phyloP scores from a whole-genome alignment of 1,284 basidiomycete species.

The Cutaneotrichosporon curvatum region DNA sequence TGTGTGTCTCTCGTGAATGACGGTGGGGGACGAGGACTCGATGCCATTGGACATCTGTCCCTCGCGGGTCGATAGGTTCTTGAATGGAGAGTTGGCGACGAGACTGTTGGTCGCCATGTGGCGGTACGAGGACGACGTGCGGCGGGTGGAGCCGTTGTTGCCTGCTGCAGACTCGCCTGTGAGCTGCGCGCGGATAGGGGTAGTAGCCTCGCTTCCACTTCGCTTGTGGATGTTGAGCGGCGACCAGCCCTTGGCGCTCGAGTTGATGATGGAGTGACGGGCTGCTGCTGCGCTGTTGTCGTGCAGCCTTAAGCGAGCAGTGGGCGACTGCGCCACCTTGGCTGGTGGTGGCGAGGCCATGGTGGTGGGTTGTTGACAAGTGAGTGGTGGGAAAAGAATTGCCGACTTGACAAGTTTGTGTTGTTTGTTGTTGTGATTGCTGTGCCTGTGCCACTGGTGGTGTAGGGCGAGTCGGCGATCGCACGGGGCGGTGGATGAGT shows the following conservation, averaged over 20 bases:
- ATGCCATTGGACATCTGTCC: conserved; percentile 21
- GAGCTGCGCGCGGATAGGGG: conserved; percentile 21
- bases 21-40: conserved; percentile 18
- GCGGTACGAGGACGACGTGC: conserved; percentile 73
- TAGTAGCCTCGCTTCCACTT: conserved; percentile 4
- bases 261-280: conserved; percentile 38
- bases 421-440: neutral
- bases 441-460: too few species aligned
- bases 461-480: too few species aligned
- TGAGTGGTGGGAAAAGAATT: neutral
- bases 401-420: neutral
- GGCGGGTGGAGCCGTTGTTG: conserved; percentile 43
- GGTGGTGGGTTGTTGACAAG: too few species aligned
- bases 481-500: too few species aligned
- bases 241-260: conserved; percentile 47
- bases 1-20: conserved; percentile 35
- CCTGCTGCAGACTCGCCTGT: conserved; percentile 11
- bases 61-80: conserved; percentile 42
- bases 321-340: conserved; percentile 3
- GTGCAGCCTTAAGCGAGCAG: conserved; percentile 6
- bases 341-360: conserved; percentile 6
- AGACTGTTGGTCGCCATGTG: conserved; percentile 73
- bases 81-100: conserved; percentile 85
- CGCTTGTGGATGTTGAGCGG: conserved; percentile 45
- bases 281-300: conserved; percentile 18